Base-by-base conservation (phyloP, 345 rosid species). In the Salix purpurea region DNA sequence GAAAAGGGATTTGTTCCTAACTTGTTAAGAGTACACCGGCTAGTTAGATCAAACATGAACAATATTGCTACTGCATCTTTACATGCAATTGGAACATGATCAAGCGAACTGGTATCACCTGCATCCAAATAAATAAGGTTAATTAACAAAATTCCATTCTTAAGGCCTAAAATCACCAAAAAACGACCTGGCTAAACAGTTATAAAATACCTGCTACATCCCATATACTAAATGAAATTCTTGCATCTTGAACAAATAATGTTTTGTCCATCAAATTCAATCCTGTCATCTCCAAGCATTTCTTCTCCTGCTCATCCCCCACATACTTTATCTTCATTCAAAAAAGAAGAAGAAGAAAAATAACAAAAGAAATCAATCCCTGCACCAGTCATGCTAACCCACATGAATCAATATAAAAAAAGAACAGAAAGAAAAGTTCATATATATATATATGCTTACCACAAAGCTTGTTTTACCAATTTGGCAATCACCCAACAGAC, bases 41-140 rank as follows among this genome's bases (percentile, higher is more conserved):
- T 96, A 10, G 99, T 96, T 40, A 96, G 93, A 88, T 96, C 99
- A 87, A 96, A 96, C 99, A 96, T 96, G 74, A 89, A 91, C 80
- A 96, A 83, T 72, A 96, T 91, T 72, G 99, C 99, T 34, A 96
- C 99, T 58, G 99, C 85, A 78, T 93, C 97, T 88, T 92, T 96
- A 86, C 99, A 96, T 56, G 99, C 99, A 73, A 93, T 86, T 1
- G 98, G 98, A 61, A 96, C 79, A 79, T 96, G 97, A 84, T 89
- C 91, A 48, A 79, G 80, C 70, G 99, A 91, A 36, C 80, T 87
- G 64, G 76, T 86, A 74, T 92, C 96, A 56, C 96, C 96, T 91
- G 56, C 82, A 76, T 24, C 30, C 37, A 74, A 4, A 74, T 37
- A 10, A 11, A 72, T 4, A 5, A 18, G 26, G 4, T 37, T 40